A percentile compares a stretch with the other conserved stretches of the same genome.
Evolutionary conservation across 352 stramenopile genomes (phyloP).

Genomic region (Pythium dissotocum): DNA sequence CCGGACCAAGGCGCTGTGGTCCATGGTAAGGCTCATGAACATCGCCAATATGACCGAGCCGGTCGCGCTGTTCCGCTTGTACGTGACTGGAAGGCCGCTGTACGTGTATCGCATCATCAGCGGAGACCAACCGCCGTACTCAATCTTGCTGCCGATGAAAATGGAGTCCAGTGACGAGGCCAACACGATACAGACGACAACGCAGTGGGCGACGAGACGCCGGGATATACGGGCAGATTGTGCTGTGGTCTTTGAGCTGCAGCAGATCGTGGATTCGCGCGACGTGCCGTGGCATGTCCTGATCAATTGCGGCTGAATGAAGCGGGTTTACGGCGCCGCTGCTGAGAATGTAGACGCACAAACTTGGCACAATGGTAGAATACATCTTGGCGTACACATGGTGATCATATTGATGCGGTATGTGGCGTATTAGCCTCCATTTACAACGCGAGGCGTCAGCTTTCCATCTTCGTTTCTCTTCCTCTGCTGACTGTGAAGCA

Average conservation of each 20-base stretch:
- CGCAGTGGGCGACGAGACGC: not conserved
- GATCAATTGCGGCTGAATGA: slow-evolving; percentile 19
- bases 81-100: slow-evolving; percentile 18
- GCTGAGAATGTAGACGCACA: too few relatives aligned
- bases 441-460: too few relatives aligned
- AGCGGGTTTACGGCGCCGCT: too few relatives aligned
- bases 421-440: too few relatives aligned
- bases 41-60: slow-evolving; percentile 37
- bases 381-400: too few relatives aligned
- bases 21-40: slow-evolving; percentile 34
- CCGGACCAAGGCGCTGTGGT: too few relatives aligned
- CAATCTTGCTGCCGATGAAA: not conserved
- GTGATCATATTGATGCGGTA: too few relatives aligned
- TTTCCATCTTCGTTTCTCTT: too few relatives aligned
- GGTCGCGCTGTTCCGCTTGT: slow-evolving; percentile 26
- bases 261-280: slow-evolving; percentile 11
- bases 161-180: not conserved
- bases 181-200: not conserved
- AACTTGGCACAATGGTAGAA: too few relatives aligned
- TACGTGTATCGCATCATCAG: slow-evolving; percentile 30
- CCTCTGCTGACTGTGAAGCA: too few relatives aligned
- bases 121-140: not conserved
- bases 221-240: not conserved
- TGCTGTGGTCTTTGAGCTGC: not conserved
- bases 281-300: slow-evolving; percentile 20